Evolutionary conservation across 495 filamentous ascomycete genomes (phyloP).

Genomic region (Podospora appendiculata): DNA sequence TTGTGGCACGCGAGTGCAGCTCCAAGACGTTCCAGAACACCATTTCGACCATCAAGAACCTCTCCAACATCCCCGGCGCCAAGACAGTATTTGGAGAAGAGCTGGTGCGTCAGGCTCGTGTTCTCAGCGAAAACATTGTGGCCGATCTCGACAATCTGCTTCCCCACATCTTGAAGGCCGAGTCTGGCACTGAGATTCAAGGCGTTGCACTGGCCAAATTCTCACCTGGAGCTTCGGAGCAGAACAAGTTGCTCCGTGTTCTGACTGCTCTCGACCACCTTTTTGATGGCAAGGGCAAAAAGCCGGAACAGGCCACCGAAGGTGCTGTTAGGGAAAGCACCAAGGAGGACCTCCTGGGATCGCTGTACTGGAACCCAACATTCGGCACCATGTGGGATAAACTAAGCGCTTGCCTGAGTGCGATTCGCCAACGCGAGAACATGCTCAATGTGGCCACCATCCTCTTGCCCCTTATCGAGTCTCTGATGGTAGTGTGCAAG

Average conservation of each 20-base stretch:
- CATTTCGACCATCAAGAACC: constrained; percentile 93
- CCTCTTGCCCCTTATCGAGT: constrained; percentile 86
- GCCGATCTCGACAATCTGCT: constrained; percentile 80
- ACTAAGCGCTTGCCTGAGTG: constrained; percentile 82
- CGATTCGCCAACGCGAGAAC: constrained; percentile 84
- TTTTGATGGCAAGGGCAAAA: constrained; percentile 65
- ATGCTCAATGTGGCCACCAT: constrained; percentile 96
- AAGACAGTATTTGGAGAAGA: constrained; percentile 87
- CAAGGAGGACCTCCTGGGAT: constrained; percentile 76
- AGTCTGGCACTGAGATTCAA: constrained; percentile 87
- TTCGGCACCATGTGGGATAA: constrained; percentile 89
- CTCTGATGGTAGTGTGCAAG: constrained; percentile 98
- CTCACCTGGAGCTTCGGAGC: constrained; percentile 89
- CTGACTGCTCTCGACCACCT: constrained; percentile 92
- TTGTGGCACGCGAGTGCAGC: constrained; percentile 91
- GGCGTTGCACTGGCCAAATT: constrained; percentile 91
- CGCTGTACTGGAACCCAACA: constrained; percentile 80
- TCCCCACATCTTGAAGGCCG: constrained; percentile 76
- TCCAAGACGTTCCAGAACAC: constrained; percentile 96
- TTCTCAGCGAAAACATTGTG: constrained; percentile 74
- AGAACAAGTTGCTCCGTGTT: constrained; percentile 90
- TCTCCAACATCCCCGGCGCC: constrained; percentile 85
- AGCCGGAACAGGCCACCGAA: constrained; percentile 50
- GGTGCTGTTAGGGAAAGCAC: constrained; percentile 42
- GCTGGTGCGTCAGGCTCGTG: constrained; percentile 76